A percentile compares a stretch with the other conserved stretches of the same genome.
phyloP scores from a whole-genome alignment of 2,329 filamentous ascomycete genomes.

The Raffaelea deltoideospora region DNA sequence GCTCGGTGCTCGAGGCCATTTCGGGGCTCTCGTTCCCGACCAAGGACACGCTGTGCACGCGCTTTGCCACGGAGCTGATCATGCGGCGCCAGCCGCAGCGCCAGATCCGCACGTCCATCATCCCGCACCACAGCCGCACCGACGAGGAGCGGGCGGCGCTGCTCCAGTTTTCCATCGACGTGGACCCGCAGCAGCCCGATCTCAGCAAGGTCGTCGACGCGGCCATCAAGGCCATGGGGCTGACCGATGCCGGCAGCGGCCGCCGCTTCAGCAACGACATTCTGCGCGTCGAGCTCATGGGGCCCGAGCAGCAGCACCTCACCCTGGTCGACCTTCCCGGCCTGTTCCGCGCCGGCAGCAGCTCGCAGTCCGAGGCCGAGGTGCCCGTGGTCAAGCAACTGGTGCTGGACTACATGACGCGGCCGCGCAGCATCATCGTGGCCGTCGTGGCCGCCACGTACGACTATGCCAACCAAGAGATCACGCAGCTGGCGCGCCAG shows the following conservation, averaged over 20 bases:
- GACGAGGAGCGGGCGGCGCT: constrained; percentile 13
- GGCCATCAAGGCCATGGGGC: constrained; percentile 33
- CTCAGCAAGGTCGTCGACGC: constrained; percentile 21
- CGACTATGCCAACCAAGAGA: constrained; percentile 42
- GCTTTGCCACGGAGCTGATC: constrained; percentile 46
- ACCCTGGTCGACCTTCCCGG: constrained; percentile 46
- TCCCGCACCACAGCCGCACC: constrained; percentile 16
- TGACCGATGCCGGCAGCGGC: constrained; percentile 13
- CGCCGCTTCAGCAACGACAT: constrained; percentile 28
- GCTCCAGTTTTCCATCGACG: constrained; percentile 12
- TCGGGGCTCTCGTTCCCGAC: constrained; percentile 42
- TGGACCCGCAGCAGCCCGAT: constrained; percentile 10
- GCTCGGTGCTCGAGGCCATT: constrained; percentile 47
- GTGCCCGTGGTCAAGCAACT: constrained; percentile 29
- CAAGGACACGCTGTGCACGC: constrained; percentile 41
- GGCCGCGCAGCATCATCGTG: constrained; percentile 42
- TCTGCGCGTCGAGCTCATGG: constrained; percentile 30
- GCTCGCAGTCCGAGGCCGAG: constrained; percentile 27
- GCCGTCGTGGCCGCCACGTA: constrained; percentile 41
- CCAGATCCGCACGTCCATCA: constrained; percentile 21
- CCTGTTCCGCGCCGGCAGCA: constrained; percentile 33
- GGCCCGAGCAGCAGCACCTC: constrained; percentile 32
- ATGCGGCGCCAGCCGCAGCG: constrained; percentile 21
- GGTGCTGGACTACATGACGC: constrained; percentile 39
- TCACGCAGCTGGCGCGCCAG: constrained; percentile 32